Conservation (phyloP, 2,329 filamentous ascomycete species). For the Talaromyces sp. region DNA sequence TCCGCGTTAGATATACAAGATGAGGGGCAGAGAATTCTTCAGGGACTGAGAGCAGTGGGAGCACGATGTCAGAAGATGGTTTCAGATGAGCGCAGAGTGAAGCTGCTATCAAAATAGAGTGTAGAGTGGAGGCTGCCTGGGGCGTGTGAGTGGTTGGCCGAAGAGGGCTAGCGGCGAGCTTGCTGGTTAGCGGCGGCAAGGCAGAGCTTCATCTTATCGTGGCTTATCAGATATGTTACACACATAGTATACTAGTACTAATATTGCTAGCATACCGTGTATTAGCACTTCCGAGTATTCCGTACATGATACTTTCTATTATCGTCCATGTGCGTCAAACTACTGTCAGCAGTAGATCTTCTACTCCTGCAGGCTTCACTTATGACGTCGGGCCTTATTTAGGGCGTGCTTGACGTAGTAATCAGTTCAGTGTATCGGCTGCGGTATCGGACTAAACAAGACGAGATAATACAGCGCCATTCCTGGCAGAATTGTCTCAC, state of each 20-base stretch:
- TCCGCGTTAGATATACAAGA: background rate
- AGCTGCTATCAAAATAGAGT: conserved; percentile 8
- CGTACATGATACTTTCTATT: background rate
- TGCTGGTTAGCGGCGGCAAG: conserved; percentile 2
- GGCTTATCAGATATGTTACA: conserved; percentile 2
- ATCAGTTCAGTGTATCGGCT: background rate
- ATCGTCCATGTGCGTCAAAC: too few species aligned
- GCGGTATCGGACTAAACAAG: background rate
- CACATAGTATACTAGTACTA: too few species aligned
- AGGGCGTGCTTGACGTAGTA: background rate
- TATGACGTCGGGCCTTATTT: background rate
- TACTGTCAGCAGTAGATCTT: too few species aligned
- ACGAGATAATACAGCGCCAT: background rate
- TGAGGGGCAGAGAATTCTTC: conserved; percentile 10
- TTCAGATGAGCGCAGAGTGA: conserved; percentile 8
- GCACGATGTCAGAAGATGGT: background rate
- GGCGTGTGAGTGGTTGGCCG: background rate
- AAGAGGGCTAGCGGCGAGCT: background rate
- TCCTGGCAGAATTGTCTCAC: background rate
- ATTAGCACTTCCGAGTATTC: background rate
- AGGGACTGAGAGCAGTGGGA: background rate
- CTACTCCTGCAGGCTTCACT: too few species aligned
- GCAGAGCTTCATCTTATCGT: conserved; percentile 1
- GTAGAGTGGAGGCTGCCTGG: background rate
- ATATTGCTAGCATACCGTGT: too few species aligned